Base-by-base conservation (phyloP, 2,329 filamentous ascomycete genomes). In the Epichloe bromicola region DNA sequence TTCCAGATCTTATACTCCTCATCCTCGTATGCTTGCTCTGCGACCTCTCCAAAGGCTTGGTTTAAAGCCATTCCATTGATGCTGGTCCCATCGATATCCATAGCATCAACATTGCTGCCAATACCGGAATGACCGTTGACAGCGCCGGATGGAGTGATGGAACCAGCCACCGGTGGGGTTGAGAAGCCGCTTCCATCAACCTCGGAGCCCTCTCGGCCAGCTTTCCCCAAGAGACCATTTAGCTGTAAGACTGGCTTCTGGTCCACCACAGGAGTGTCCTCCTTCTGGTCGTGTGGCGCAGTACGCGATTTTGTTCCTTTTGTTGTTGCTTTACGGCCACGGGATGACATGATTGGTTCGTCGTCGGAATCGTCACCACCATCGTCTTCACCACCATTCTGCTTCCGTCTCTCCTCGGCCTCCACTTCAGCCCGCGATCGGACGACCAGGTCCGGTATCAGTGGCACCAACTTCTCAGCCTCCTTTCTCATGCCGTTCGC, bases 1-100 rank as follows among this genome's bases (percentile, higher is more conserved):
- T 97, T 98, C 93, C 94, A 98, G 37, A 93, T 86, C 65, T 94
- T 95, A 70, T 93, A 95, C 63, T 96, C 91, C 53, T 97, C 90
- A 59, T 97, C 90, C 59, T 94, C 82, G 58, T 88, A 88, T 12
- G 79, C 77, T 58, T 95, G 87, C 59, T 94, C 86, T 14, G 74
- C 76, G 33, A 79, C 78, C 53, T 85, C 76, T 15, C 79, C 79
- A 51, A 86, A 75, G 1, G 80, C 78, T 48, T 83, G 79, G 39
- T 75, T 76, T 19, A 86, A 63, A 0, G 76, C 73, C 64, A 86
- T 75, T 20, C 80, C 82, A 57, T 80, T 83, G 39, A 88, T 71
- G 2, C 83, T 83, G 5, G 83, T 79, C 0, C 79, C 85, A 63
- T 97, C 93, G 36, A 93, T 80, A 52, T 98, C 93, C 79, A 95